Evolutionary conservation across 371 early-diverging fungal genomes (phyloP).

Genomic region (Syncephalis plumigaleata): DNA sequence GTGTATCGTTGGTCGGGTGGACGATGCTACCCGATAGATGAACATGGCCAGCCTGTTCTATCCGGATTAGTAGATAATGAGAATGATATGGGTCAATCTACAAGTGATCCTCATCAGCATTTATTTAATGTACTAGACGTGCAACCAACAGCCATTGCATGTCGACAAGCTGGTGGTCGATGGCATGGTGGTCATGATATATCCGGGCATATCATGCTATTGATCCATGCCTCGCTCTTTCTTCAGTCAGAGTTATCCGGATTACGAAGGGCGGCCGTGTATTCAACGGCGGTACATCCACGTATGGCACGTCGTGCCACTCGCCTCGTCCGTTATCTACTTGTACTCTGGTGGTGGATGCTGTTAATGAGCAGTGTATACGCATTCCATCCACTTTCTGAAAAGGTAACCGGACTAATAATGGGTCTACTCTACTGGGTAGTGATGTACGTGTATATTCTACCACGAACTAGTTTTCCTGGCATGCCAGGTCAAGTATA

Average conservation of each 20-base stretch:
- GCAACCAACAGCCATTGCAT: constrained; percentile 11
- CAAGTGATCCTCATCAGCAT: too few relatives aligned
- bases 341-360: constrained; percentile 1
- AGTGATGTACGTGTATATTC: neutral
- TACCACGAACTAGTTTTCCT: neutral
- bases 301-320: neutral
- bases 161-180: constrained; percentile 44
- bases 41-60: constrained; percentile 2
- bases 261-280: neutral
- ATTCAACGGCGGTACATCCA: neutral
- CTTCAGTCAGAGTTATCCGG: constrained; percentile 42
- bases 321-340: neutral
- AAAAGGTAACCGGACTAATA: neutral
- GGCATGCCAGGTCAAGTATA: neutral
- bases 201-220: constrained; percentile 77
- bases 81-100: too few relatives aligned
- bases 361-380: constrained; percentile 1
- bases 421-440: neutral
- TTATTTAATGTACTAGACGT: too few relatives aligned
- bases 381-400: neutral
- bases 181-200: constrained; percentile 72
- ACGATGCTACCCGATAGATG: constrained; percentile 15
- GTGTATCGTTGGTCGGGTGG: constrained; percentile 57
- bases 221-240: constrained; percentile 68
- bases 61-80: too few relatives aligned